phyloP scores from a whole-genome alignment of 495 filamentous ascomycete species.

The Chaetomidium leptoderma region DNA sequence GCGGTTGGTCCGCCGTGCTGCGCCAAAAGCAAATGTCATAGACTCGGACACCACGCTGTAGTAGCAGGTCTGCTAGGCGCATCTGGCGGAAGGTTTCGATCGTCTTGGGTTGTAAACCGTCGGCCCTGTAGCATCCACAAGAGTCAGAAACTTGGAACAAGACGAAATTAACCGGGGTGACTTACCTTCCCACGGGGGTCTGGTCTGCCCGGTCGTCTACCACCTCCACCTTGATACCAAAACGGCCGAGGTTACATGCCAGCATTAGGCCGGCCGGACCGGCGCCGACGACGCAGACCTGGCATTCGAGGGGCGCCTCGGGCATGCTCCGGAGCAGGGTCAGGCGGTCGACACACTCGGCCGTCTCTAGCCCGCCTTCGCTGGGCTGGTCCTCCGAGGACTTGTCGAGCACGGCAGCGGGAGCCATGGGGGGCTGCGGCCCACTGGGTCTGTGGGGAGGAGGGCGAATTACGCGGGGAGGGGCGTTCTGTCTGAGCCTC shows the following conservation, averaged over 20 bases:
- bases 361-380: constrained; percentile 23
- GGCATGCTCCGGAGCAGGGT: constrained; percentile 38
- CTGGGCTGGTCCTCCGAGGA: constrained; percentile 25
- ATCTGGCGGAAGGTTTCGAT: constrained; percentile 54
- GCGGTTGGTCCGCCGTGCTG: constrained; percentile 50
- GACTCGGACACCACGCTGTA: constrained; percentile 59
- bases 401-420: constrained; percentile 29
- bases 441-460: constrained; percentile 2
- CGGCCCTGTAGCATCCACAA: constrained; percentile 43
- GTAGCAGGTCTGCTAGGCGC: constrained; percentile 57
- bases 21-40: constrained; percentile 73
- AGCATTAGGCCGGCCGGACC: constrained; percentile 69
- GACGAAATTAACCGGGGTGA: no score
- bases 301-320: constrained; percentile 34
- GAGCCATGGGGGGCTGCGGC: constrained; percentile 24
- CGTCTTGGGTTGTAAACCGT: constrained; percentile 62
- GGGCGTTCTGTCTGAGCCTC: constrained; percentile 5
- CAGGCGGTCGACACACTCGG: constrained; percentile 34
- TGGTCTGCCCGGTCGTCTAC: constrained; percentile 60
- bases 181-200: constrained; percentile 56
- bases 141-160: neutral
- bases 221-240: constrained; percentile 56
- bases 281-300: constrained; percentile 66
- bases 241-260: constrained; percentile 63
- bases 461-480: neutral